Conservation (phyloP, 805 yeast genomes). For the Kluyveromyces dobzhanskii region DNA sequence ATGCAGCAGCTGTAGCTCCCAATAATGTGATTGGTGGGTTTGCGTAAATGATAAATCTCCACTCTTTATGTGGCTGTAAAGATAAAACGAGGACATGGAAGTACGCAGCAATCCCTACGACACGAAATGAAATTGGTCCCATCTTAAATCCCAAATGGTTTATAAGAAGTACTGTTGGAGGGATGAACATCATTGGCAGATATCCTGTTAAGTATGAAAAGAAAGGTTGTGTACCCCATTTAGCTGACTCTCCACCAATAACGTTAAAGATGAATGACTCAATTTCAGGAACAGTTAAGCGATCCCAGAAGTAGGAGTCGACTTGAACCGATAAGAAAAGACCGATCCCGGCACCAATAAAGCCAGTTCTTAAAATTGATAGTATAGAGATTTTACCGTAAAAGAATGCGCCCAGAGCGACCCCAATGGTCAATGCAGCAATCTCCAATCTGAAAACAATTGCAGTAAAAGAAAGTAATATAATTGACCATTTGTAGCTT, state of each 20-base stretch:
- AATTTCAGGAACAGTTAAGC: slow-evolving; percentile 61
- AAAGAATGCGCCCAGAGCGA: slow-evolving; percentile 38
- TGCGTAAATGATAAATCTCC: slow-evolving; percentile 79
- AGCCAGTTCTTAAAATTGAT: slow-evolving; percentile 33
- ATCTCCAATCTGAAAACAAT: slow-evolving; percentile 68
- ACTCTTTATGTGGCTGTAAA: slow-evolving; percentile 84
- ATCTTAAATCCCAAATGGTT: slow-evolving; percentile 32
- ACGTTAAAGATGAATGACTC: slow-evolving; percentile 69
- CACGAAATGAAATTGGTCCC: slow-evolving; percentile 32
- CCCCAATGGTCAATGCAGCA: slow-evolving; percentile 43
- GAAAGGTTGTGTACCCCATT: slow-evolving; percentile 84
- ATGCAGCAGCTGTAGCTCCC: slow-evolving; percentile 54
- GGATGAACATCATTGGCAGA: slow-evolving; percentile 34
- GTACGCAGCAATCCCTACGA: slow-evolving; percentile 43
- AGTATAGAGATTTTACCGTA: slow-evolving; percentile 40
- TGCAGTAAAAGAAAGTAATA: slow-evolving; percentile 52
- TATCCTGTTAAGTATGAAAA: slow-evolving; percentile 51
- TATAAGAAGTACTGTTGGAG: slow-evolving; percentile 37
- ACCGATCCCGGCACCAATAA: slow-evolving; percentile 48
- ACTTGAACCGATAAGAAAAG: slow-evolving; percentile 37
- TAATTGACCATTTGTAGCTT: slow-evolving; percentile 39
- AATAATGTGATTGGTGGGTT: slow-evolving; percentile 59
- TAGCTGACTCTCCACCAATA: slow-evolving; percentile 57
- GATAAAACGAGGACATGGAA: slow-evolving; percentile 60
- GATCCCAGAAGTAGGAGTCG: slow-evolving; percentile 74